Evolutionary conservation across 1,284 basidiomycete species (phyloP).

Genomic region (Spongiforma sp.): DNA sequence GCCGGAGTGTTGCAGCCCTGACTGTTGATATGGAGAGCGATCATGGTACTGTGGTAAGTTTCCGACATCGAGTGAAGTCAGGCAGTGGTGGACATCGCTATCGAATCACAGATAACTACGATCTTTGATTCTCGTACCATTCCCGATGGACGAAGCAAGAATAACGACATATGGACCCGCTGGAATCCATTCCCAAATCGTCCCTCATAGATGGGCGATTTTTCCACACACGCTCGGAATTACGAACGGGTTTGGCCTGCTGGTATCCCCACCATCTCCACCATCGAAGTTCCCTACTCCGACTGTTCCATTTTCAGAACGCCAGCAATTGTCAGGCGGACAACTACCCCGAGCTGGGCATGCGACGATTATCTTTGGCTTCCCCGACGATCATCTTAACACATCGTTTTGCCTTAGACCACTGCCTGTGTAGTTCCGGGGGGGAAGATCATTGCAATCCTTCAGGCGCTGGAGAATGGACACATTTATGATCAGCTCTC

Average conservation of each 20-base stretch:
- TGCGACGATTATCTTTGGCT: conserved; percentile 88
- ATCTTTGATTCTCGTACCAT: conserved; percentile 91
- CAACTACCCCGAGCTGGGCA: conserved; percentile 88
- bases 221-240: conserved; percentile 78
- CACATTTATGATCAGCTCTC: conserved; percentile 93
- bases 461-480: conserved; percentile 82
- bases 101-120: conserved; percentile 85
- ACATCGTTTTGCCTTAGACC: conserved; percentile 74
- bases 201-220: conserved; percentile 79
- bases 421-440: conserved; percentile 86
- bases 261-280: no score
- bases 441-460: conserved; percentile 84
- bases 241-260: conserved; percentile 85
- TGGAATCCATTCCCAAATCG: conserved; percentile 11
- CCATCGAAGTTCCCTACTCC: conserved; percentile 62
- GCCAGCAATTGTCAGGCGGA: conserved; percentile 44
- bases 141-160: conserved; percentile 81
- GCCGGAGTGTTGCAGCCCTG: conserved; percentile 83
- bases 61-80: conserved; percentile 64
- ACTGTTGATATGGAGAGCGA: conserved; percentile 79
- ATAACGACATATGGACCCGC: not conserved
- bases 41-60: conserved; percentile 81
- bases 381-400: conserved; percentile 75
- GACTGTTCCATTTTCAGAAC: not conserved
- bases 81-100: conserved; percentile 88